Evolutionary conservation across 768 basidiomycete genomes (phyloP).

Genomic region (Saitozyma sp.): DNA sequence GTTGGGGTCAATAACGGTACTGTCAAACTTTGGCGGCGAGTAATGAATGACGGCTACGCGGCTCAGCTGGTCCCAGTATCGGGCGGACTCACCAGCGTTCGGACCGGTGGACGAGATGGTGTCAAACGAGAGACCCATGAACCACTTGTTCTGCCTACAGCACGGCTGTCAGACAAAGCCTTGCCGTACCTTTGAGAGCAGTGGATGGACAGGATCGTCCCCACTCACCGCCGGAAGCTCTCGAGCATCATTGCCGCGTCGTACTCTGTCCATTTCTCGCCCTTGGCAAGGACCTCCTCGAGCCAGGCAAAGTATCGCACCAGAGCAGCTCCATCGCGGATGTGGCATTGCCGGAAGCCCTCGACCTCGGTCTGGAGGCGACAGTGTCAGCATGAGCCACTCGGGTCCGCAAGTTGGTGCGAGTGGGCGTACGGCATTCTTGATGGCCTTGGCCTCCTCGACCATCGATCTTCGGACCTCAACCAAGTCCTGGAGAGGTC

Average conservation of each 20-base stretch:
- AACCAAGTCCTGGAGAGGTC: constrained; percentile 61
- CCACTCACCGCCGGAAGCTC: constrained; percentile 72
- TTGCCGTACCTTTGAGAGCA: background rate
- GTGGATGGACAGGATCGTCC: background rate
- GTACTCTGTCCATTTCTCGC: constrained; percentile 68
- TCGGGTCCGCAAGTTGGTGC: background rate
- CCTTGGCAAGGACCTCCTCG: constrained; percentile 72
- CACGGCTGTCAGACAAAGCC: background rate
- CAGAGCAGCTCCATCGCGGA: constrained; percentile 85
- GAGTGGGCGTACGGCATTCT: constrained; percentile 47
- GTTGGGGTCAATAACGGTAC: constrained; percentile 64
- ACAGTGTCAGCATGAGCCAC: background rate
- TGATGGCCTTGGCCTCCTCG: constrained; percentile 59
- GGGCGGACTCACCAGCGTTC: constrained; percentile 70
- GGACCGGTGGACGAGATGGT: constrained; percentile 92
- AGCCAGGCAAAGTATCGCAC: constrained; percentile 90
- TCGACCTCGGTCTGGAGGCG: constrained; percentile 65
- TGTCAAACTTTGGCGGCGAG: constrained; percentile 70
- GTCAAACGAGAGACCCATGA: constrained; percentile 82
- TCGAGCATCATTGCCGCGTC: constrained; percentile 78
- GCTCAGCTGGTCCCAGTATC: background rate
- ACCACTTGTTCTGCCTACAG: constrained; percentile 69
- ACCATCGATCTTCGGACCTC: constrained; percentile 69
- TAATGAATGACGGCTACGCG: constrained; percentile 87
- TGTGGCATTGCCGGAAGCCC: constrained; percentile 84